Evolutionary conservation across 2,329 filamentous ascomycete genomes (phyloP).

Genomic region (Neopestalotiopsis sp.): DNA sequence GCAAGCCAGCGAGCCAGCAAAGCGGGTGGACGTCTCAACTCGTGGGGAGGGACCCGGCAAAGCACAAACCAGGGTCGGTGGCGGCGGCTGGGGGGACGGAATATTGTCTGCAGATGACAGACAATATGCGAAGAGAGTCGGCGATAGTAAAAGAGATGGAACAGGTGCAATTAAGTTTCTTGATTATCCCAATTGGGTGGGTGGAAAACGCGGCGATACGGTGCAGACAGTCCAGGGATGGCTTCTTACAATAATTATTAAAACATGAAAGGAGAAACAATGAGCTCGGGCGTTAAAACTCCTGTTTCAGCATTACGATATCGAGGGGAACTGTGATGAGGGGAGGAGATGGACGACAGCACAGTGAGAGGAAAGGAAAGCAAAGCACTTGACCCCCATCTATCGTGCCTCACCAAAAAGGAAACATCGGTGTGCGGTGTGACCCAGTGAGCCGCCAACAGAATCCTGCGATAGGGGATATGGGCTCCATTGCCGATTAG

Average conservation of each 20-base stretch:
- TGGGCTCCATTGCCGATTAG: neutral
- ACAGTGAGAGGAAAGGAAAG: neutral
- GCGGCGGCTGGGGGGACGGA: neutral
- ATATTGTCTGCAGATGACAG: neutral
- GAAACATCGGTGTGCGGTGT: constrained; percentile 12
- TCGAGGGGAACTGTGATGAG: neutral
- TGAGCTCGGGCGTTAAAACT: constrained; percentile 2
- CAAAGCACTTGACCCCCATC: neutral
- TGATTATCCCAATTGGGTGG: neutral
- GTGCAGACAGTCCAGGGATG: neutral
- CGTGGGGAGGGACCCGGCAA: neutral
- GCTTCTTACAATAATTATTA: neutral
- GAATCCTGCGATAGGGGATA: neutral
- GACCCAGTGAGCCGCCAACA: neutral
- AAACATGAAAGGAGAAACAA: neutral
- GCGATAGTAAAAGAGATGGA: neutral
- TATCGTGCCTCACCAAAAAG: neutral
- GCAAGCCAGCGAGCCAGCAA: too few species aligned
- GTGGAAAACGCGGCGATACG: neutral
- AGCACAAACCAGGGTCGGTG: neutral
- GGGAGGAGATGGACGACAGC: neutral
- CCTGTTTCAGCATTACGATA: constrained; percentile 6
- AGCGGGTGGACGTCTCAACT: constrained; percentile 3
- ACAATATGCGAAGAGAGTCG: neutral
- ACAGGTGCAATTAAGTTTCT: neutral